Base-by-base conservation (phyloP, 495 filamentous ascomycete genomes). In the Lichina pygmaea region DNA sequence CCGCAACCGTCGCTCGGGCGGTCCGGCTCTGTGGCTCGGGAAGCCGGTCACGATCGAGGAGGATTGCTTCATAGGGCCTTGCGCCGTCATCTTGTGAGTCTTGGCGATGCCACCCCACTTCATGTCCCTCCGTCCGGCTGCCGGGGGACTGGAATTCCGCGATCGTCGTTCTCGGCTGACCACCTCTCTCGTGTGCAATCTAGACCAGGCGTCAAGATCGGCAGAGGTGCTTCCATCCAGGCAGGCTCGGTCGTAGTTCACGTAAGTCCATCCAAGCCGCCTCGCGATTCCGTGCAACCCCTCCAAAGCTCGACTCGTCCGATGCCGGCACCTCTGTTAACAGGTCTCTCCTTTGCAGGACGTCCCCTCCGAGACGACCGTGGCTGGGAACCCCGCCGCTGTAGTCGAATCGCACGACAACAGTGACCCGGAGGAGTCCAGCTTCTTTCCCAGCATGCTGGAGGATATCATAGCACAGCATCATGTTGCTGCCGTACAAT, bases 1-100 rank as follows among this genome's bases (percentile, higher is more conserved):
- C 61, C 77, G 80, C 48, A 71, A 77, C 54, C 68, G 72, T 51
- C 66, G 85, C 30, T 71, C 75, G 47, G 86, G 84, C 4, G 77
- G 75, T 44, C 68, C 72, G 50, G 82, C 82, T 37, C 71, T 71
- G 7, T 77, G 78, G 48, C 58, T 75, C 43, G 86, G 79, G 3
- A 72, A 73, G 34, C 66, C 70, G 7, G 76, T 97, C 44, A 67
- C 66, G 12, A 86, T 97, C 49, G 82, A 81, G 51, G 81, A 86
- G 44, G 83, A 94, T 52, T 85, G 81, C 51, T 86, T 79, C 70
- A 77, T 93, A 52, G 86, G 86, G 15, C 78, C 77, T 13, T 79
- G 79, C 50, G 81, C 77, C 31, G 84, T 77, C 12, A 86, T 97
- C 51, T 66, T 86, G 50, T 77, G 63, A 43, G 71, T 71, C 38